A percentile compares a stretch with the other conserved stretches of the same genome.
Evolutionary conservation across 305 asterid species (phyloP).

Genomic region (Solanum hybrid): DNA sequence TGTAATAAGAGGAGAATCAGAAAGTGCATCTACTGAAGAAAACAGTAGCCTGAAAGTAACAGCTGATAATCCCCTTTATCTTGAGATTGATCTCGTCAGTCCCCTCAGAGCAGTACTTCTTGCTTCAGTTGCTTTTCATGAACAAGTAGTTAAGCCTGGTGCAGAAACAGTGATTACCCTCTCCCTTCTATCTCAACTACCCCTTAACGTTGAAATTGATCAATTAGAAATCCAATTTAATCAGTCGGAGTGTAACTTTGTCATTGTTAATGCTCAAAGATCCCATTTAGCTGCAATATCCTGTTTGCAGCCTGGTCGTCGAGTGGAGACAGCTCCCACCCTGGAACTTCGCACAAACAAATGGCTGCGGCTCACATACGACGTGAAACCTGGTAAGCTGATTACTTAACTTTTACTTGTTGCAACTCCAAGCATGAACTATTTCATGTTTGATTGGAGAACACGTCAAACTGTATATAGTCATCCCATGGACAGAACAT

Average conservation of each 20-base stretch:
- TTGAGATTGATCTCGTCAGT: conserved; percentile 94
- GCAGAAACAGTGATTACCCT: conserved; percentile 58
- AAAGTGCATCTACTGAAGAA: conserved; percentile 30
- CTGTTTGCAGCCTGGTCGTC: conserved; percentile 66
- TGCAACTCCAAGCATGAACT: not conserved
- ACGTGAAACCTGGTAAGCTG: conserved; percentile 76
- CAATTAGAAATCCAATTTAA: conserved; percentile 96
- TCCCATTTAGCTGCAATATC: conserved; percentile 56
- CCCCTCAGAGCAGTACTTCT: conserved; percentile 83
- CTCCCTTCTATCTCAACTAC: conserved; percentile 79
- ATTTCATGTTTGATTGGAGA: not conserved
- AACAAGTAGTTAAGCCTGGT: conserved; percentile 85
- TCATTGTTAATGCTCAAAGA: conserved; percentile 73
- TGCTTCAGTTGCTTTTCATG: conserved; percentile 95
- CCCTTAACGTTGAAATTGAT: conserved; percentile 72
- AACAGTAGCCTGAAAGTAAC: conserved; percentile 44
- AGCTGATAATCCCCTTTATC: conserved; percentile 69
- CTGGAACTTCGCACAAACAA: conserved; percentile 67
- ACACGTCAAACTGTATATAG: not conserved
- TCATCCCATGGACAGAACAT: not conserved
- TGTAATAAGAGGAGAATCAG: conserved; percentile 56
- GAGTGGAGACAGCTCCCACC: conserved; percentile 77
- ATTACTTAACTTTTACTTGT: not conserved
- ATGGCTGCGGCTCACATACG: conserved; percentile 90
- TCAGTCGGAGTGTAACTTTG: conserved; percentile 86